Evolutionary conservation across 2,329 filamentous ascomycete genomes (phyloP).

Genomic region (Penicillium sp.): DNA sequence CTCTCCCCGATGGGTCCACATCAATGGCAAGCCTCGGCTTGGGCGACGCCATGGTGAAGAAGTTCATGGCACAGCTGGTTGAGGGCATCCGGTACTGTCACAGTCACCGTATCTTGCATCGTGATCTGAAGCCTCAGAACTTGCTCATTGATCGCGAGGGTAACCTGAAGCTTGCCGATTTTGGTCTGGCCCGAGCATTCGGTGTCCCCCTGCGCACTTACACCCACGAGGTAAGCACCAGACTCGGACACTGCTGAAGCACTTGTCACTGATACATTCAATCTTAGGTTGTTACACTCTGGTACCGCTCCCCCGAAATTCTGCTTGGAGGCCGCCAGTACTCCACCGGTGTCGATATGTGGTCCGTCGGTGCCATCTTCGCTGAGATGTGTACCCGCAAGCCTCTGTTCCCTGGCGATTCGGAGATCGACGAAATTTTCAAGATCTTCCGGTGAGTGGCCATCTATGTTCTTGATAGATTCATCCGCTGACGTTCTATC

Average conservation of each 20-base stretch:
- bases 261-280: slow-evolving; percentile 8
- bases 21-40: slow-evolving; percentile 67
- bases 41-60: slow-evolving; percentile 79
- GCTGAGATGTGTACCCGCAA: slow-evolving; percentile 95
- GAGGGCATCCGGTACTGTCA: slow-evolving; percentile 86
- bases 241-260: background rate
- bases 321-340: slow-evolving; percentile 87
- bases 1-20: slow-evolving; percentile 73
- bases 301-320: slow-evolving; percentile 90
- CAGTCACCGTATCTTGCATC: slow-evolving; percentile 80
- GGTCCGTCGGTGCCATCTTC: slow-evolving; percentile 92
- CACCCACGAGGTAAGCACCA: slow-evolving; percentile 69
- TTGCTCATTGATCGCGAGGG: slow-evolving; percentile 81
- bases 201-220: slow-evolving; percentile 88
- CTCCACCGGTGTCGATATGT: slow-evolving; percentile 93
- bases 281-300: slow-evolving; percentile 75
- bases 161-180: slow-evolving; percentile 87
- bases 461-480: background rate
- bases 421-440: slow-evolving; percentile 91
- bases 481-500: background rate
- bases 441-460: slow-evolving; percentile 77
- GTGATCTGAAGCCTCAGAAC: slow-evolving; percentile 89
- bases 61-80: slow-evolving; percentile 87
- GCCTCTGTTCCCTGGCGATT: slow-evolving; percentile 87
- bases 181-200: slow-evolving; percentile 84